phyloP scores from a whole-genome alignment of 1,139 yeast species.

The Magnusiomyces sp. region DNA sequence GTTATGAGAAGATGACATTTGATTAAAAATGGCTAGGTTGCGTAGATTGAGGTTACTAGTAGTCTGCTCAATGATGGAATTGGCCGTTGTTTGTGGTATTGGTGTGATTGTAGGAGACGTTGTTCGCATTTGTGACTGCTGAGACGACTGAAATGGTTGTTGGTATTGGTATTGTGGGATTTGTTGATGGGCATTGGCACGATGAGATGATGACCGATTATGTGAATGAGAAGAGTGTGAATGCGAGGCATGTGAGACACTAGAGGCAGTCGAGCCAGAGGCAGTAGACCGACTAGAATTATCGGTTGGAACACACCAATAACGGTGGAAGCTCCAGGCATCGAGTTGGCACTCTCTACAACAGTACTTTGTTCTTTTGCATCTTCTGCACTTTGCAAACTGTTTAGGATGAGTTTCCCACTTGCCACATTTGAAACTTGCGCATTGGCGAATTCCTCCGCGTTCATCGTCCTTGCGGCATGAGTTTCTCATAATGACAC shows the following conservation, averaged over 20 bases:
- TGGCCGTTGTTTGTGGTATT: background rate
- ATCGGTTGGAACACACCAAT: constrained; percentile 70
- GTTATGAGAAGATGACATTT: too few relatives aligned
- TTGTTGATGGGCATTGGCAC: background rate
- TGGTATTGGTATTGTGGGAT: background rate
- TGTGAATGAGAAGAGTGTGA: background rate
- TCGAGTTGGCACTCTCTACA: constrained; percentile 83
- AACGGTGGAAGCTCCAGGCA: constrained; percentile 89
- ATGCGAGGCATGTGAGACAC: too few relatives aligned
- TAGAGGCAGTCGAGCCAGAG: constrained; percentile 2
- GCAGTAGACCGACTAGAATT: constrained; percentile 3
- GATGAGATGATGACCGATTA: background rate
- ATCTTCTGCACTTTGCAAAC: constrained; percentile 89
- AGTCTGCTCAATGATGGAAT: background rate
- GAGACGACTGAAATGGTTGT: too few relatives aligned
- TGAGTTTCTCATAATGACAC: constrained; percentile 91
- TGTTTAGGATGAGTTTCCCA: constrained; percentile 91
- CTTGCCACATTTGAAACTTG: constrained; percentile 85
- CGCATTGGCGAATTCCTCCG: constrained; percentile 94
- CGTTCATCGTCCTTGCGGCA: constrained; percentile 80
- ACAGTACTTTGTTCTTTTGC: constrained; percentile 92
- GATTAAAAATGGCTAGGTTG: too few relatives aligned
- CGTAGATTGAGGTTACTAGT: background rate
- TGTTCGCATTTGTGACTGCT: background rate
- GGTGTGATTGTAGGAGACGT: background rate